Evolutionary conservation across 1,139 yeast genomes (phyloP).

Genomic region (Lodderomyces parapsilosis): DNA sequence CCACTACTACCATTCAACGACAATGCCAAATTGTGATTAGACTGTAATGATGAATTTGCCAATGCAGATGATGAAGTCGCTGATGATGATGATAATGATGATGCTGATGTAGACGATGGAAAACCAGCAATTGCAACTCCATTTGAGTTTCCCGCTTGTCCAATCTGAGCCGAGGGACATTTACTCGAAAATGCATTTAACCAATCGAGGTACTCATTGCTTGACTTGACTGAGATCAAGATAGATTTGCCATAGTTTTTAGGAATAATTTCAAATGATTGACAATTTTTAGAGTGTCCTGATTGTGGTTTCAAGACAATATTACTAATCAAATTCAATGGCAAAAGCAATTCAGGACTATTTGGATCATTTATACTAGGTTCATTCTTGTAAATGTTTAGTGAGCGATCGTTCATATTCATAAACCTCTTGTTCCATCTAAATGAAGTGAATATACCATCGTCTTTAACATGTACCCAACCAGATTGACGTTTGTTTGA

Average conservation of each 20-base stretch:
- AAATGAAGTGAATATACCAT: slow-evolving; percentile 75
- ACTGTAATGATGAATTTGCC: slow-evolving; percentile 4
- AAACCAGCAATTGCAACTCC: not conserved
- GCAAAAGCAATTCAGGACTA: slow-evolving; percentile 41
- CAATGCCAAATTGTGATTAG: slow-evolving; percentile 3
- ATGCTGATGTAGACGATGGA: slow-evolving; percentile 2
- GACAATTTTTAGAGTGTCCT: slow-evolving; percentile 64
- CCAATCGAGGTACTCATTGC: slow-evolving; percentile 86
- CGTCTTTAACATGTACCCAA: slow-evolving; percentile 92
- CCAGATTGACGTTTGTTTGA: slow-evolving; percentile 51
- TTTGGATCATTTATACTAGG: slow-evolving; percentile 25
- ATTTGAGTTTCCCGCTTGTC: slow-evolving; percentile 15
- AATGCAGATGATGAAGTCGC: too few relatives aligned
- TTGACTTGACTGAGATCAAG: slow-evolving; percentile 72
- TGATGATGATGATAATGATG: too few relatives aligned
- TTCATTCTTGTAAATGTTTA: slow-evolving; percentile 76
- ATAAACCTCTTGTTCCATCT: slow-evolving; percentile 90
- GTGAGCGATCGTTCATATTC: slow-evolving; percentile 69
- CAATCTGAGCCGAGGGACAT: slow-evolving; percentile 63
- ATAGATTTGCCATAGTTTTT: slow-evolving; percentile 59
- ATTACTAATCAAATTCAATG: slow-evolving; percentile 37
- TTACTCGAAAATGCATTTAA: slow-evolving; percentile 84
- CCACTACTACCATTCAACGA: not conserved
- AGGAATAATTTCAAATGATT: slow-evolving; percentile 74
- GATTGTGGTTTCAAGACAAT: slow-evolving; percentile 40